Base-by-base conservation (phyloP, 257 asterid species). In the Petunia axillaris region DNA sequence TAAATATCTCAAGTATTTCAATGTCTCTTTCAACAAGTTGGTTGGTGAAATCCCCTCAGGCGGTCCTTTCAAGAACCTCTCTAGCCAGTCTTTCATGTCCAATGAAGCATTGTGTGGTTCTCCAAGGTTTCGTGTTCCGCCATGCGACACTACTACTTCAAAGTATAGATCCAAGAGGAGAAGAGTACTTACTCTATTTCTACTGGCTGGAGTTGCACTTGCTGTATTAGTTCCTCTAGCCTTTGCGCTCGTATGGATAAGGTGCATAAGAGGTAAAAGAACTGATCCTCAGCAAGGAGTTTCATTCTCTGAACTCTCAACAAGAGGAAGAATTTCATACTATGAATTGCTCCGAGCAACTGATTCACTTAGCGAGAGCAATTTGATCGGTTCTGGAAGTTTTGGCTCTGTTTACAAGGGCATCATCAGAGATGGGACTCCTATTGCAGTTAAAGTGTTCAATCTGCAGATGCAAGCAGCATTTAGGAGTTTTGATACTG, bases 251-350 rank as follows among this genome's bases (percentile, higher is more conserved):
- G 35, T 57, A 15, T 57, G 62, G 62, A 57, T 15, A 57, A 57
- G 62, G 62, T 57, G 4, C 4, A 57, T 57, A 57, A 14, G 62
- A 57, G 62, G 62, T n/a, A 57, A 57, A 57, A 57, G 8, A 14
- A 5, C 1, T 57, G 62, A 14, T 55, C 62, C 35, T 57, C 62
- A 15, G 6, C 62, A 57, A 15, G 15, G 8, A 57, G 5, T 7
- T 6, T 48, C 54, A 48, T 48, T 3, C 0, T 48, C 7, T 48
- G 11, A 25, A 25, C 25, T 25, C 25, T 25, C 57, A 52, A 8
- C 57, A 52, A 52, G 14, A 52, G 57, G n/a, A 60, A 39, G 70
- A 8, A 77, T 77, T 77, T 77, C 81, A 11, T 77, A 77, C 36
- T 50, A 41, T 3, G 81, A 60, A 60, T 38, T 60, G 11, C 39